These are phyloP conservation scores for Pseudogymnoascus sp. DNA, from an alignment of 2,329 filamentous ascomycete species.

Conservation along the genomic window DNA sequence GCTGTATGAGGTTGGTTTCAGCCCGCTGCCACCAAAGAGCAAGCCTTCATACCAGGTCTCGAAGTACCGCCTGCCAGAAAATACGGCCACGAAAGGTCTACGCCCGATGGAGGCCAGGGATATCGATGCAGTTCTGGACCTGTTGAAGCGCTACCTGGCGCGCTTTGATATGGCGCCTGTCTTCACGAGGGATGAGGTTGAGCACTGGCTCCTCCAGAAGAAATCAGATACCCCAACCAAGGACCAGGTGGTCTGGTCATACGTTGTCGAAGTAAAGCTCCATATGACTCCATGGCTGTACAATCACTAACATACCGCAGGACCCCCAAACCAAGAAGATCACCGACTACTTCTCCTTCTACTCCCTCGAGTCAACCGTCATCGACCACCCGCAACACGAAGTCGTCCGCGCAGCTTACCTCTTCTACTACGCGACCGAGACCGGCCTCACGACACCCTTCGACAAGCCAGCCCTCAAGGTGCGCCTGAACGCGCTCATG, in stretches of 20 bases:
- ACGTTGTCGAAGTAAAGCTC: slow-evolving; percentile 68
- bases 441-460: slow-evolving; percentile 55
- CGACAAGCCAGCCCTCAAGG: slow-evolving; percentile 56
- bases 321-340: slow-evolving; percentile 65
- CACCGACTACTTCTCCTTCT: slow-evolving; percentile 96
- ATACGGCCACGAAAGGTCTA: slow-evolving; percentile 65
- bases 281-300: slow-evolving; percentile 11
- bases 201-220: slow-evolving; percentile 79
- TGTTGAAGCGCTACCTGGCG: slow-evolving; percentile 69
- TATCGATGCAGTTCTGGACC: slow-evolving; percentile 62
- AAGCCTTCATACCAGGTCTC: slow-evolving; percentile 79
- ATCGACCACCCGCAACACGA: slow-evolving; percentile 74
- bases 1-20: slow-evolving; percentile 90
- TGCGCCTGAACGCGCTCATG: slow-evolving; percentile 72
- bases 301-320: slow-evolving; percentile 36
- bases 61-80: slow-evolving; percentile 74
- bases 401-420: slow-evolving; percentile 80
- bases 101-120: slow-evolving; percentile 75
- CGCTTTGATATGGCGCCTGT: slow-evolving; percentile 79
- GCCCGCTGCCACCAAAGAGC: slow-evolving; percentile 72
- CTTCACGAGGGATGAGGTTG: slow-evolving; percentile 71
- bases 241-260: slow-evolving; percentile 87
- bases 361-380: slow-evolving; percentile 85
- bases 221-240: slow-evolving; percentile 47
- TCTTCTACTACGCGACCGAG: slow-evolving; percentile 94